Evolutionary conservation across 1,284 basidiomycete genomes (phyloP).

Genomic region (Inonotus hispidus): DNA sequence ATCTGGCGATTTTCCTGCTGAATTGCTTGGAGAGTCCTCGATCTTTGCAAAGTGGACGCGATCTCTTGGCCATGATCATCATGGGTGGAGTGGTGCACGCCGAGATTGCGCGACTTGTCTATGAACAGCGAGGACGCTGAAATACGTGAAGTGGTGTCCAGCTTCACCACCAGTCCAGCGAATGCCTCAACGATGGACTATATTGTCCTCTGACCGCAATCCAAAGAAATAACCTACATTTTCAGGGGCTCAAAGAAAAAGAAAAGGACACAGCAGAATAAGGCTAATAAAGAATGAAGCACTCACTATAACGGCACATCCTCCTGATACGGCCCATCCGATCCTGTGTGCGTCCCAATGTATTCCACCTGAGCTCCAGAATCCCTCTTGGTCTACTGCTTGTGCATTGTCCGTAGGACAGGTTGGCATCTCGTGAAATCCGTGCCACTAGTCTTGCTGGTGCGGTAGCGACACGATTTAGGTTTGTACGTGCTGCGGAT

Average conservation of each 20-base stretch:
- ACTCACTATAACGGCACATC: slow-evolving; percentile 55
- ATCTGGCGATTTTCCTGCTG: not conserved
- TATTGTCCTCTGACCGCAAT: no score
- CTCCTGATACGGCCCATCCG: slow-evolving; percentile 38
- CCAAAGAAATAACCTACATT: no score
- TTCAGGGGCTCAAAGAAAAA: not conserved
- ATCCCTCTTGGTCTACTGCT: slow-evolving; percentile 49
- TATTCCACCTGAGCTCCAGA: slow-evolving; percentile 48
- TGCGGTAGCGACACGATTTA: not conserved
- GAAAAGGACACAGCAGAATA: not conserved
- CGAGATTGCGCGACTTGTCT: not conserved
- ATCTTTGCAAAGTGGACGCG: not conserved
- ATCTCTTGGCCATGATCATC: not conserved
- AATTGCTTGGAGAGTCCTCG: not conserved
- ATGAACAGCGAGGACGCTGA: not conserved
- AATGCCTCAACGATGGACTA: no score
- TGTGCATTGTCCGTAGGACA: slow-evolving; percentile 51
- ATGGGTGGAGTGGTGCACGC: not conserved
- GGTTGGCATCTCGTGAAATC: slow-evolving; percentile 19
- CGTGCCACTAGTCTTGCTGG: not conserved
- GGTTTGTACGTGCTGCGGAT: not conserved
- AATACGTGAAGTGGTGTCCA: no score
- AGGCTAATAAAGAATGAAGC: not conserved
- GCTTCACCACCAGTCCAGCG: no score
- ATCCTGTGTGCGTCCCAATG: slow-evolving; percentile 43